phyloP scores from a whole-genome alignment of 805 yeast genomes.

The Brettanomyces anomalus region DNA sequence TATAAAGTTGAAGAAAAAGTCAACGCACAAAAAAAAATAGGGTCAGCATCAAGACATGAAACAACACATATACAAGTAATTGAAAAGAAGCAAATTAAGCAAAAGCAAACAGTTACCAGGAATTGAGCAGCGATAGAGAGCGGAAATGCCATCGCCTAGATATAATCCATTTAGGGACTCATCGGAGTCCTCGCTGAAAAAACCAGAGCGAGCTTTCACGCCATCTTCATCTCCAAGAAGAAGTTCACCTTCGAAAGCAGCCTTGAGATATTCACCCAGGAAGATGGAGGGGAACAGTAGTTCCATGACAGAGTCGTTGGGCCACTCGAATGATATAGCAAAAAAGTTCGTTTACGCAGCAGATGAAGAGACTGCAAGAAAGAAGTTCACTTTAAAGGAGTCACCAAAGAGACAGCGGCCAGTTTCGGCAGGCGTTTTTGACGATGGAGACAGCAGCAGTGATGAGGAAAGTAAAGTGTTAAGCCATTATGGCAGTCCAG shows the following conservation, averaged over 20 bases:
- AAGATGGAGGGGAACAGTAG: constrained; percentile 10
- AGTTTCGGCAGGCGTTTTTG: constrained; percentile 39
- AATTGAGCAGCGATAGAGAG: too few relatives aligned
- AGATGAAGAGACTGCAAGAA: constrained; percentile 44
- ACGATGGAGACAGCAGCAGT: constrained; percentile 25
- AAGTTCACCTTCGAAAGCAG: constrained; percentile 26
- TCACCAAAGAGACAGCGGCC: constrained; percentile 58
- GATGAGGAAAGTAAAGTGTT: constrained; percentile 25
- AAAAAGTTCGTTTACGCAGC: constrained; percentile 29
- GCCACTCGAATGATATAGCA: constrained; percentile 27
- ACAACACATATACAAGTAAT: too few relatives aligned
- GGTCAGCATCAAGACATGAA: too few relatives aligned
- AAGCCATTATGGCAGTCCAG: constrained; percentile 13
- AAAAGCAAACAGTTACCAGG: too few relatives aligned
- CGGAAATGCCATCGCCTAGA: not conserved
- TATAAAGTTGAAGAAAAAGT: constrained; percentile 6
- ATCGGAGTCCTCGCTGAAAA: constrained; percentile 22
- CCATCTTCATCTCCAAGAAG: constrained; percentile 24
- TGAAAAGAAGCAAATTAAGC: too few relatives aligned
- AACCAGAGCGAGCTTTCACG: constrained; percentile 24
- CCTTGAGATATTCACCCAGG: constrained; percentile 35
- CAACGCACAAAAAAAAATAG: too few relatives aligned
- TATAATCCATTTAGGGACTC: constrained; percentile 19
- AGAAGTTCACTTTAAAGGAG: constrained; percentile 58
- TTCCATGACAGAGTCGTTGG: constrained; percentile 7